phyloP scores from a whole-genome alignment of 179 eudicot genomes.

The Spergularia azorica region DNA sequence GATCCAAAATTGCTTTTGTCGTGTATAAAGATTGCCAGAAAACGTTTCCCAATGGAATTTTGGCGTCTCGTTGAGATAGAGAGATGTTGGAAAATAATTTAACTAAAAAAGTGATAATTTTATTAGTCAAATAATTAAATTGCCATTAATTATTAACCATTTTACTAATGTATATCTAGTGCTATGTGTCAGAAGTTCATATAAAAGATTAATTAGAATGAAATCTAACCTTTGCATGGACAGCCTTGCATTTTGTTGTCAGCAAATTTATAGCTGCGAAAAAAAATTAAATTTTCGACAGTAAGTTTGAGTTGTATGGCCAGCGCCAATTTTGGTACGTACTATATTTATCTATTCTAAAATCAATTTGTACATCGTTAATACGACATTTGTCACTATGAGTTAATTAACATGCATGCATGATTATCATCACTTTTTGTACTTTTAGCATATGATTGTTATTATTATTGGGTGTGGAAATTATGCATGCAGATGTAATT shows the following conservation, averaged over 20 bases:
- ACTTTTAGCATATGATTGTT: too few relatives aligned
- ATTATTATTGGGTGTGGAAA: too few relatives aligned
- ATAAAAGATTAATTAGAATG: not conserved
- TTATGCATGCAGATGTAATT: too few relatives aligned
- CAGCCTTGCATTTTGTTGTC: constrained; percentile 35
- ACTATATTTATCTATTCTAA: too few relatives aligned
- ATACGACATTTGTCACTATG: too few relatives aligned
- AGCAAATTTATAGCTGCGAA: constrained; percentile 19
- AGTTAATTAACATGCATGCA: too few relatives aligned
- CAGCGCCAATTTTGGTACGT: too few relatives aligned
- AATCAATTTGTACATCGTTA: too few relatives aligned
- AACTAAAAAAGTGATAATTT: not conserved
- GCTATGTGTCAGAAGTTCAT: constrained; percentile 20
- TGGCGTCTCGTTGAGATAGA: constrained; percentile 22
- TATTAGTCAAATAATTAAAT: not conserved
- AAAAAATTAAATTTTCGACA: not conserved
- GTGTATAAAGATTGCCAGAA: constrained; percentile 39
- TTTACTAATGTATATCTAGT: not conserved
- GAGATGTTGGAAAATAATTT: not conserved
- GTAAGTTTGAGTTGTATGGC: constrained; percentile 16
- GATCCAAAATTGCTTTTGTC: constrained; percentile 43
- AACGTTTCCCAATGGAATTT: constrained; percentile 55
- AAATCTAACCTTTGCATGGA: constrained; percentile 27
- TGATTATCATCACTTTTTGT: too few relatives aligned
- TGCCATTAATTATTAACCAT: not conserved